Conservation (phyloP, 345 rosid species). For the Gossypium rotundifolium region DNA sequence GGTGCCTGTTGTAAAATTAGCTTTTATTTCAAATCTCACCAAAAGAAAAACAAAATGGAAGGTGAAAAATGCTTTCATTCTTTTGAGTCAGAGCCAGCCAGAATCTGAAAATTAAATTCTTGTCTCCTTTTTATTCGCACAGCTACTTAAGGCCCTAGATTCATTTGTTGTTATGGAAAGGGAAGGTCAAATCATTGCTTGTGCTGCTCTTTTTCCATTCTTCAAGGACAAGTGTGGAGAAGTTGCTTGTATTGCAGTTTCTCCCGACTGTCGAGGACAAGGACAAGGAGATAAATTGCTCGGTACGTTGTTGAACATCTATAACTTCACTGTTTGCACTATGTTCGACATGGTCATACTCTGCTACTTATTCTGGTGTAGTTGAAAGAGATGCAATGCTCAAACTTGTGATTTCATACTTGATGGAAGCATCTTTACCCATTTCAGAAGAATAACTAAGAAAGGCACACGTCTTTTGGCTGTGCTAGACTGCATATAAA, state of each 20-base stretch:
- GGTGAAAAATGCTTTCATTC: background rate
- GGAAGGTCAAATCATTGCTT: constrained; percentile 62
- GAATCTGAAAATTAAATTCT: background rate
- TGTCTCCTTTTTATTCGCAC: constrained; percentile 11
- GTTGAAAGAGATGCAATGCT: constrained; percentile 3
- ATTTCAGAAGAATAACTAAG: background rate
- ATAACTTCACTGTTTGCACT: background rate
- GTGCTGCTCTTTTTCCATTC: constrained; percentile 88
- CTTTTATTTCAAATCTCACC: background rate
- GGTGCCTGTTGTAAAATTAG: background rate
- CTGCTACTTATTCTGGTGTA: background rate
- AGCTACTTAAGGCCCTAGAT: constrained; percentile 44
- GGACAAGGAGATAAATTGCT: constrained; percentile 97
- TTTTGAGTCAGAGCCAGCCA: background rate
- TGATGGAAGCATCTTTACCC: background rate
- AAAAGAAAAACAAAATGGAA: background rate
- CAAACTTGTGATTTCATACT: background rate
- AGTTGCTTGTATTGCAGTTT: constrained; percentile 89
- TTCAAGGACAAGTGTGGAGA: constrained; percentile 83
- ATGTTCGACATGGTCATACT: background rate
- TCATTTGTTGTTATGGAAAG: constrained; percentile 60
- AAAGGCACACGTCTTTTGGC: background rate
- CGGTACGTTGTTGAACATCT: constrained; percentile 33
- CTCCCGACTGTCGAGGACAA: constrained; percentile 91
- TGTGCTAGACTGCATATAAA: background rate